Conservation (phyloP, 306 rosid genomes). For the Inga laurina region DNA sequence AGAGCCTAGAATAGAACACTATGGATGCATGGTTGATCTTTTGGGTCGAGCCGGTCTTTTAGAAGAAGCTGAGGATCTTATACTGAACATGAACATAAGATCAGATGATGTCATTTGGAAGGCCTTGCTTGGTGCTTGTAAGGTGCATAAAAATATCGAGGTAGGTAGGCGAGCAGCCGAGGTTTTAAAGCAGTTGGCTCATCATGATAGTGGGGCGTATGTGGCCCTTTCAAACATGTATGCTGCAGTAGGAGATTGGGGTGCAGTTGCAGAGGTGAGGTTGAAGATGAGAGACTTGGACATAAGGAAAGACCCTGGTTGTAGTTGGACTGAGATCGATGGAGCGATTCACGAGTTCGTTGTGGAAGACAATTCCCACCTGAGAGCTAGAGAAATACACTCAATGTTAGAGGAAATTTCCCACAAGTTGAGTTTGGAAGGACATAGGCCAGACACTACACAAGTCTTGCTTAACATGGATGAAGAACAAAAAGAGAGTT, state of each 20-base stretch:
- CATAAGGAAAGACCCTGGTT: constrained; percentile 81
- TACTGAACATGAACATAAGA: constrained; percentile 60
- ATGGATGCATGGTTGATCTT: constrained; percentile 83
- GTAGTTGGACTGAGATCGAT: constrained; percentile 74
- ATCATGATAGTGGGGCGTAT: constrained; percentile 74
- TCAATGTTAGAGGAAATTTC: constrained; percentile 66
- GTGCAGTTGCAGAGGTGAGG: constrained; percentile 68
- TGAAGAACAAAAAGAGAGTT: constrained; percentile 55
- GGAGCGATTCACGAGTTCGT: constrained; percentile 77
- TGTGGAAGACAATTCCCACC: constrained; percentile 72
- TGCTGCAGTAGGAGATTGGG: constrained; percentile 73
- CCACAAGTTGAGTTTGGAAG: constrained; percentile 49
- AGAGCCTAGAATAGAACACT: constrained; percentile 75
- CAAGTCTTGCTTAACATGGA: constrained; percentile 69
- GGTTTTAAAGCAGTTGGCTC: constrained; percentile 63
- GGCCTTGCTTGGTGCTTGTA: constrained; percentile 84
- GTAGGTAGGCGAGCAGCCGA: constrained; percentile 58
- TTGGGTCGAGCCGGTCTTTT: constrained; percentile 69
- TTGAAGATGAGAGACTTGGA: constrained; percentile 69
- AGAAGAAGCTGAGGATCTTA: constrained; percentile 74
- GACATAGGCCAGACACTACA: constrained; percentile 55
- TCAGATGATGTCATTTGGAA: constrained; percentile 83
- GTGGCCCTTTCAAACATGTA: constrained; percentile 83
- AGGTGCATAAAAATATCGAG: constrained; percentile 57
- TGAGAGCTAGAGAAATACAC: constrained; percentile 66